Evolutionary conservation across 1,284 basidiomycete genomes (phyloP), one percentile per base, ranked within the genome.

Genomic region (Irpex sp.): DNA sequence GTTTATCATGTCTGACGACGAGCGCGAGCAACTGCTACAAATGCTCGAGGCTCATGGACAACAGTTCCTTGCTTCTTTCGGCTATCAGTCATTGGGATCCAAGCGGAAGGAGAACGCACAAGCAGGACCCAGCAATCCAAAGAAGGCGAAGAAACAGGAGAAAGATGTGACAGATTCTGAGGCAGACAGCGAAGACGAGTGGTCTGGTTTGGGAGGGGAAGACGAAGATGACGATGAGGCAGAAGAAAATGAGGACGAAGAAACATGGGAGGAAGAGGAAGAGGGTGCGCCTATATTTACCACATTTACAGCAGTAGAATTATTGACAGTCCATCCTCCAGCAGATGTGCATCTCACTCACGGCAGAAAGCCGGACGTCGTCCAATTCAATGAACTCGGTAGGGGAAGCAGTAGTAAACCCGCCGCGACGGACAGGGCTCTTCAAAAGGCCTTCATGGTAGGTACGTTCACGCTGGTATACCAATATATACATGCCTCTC

Each of bases 361-460:
- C 31, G 8, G 38, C 5, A 38, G 26, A 37, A 26, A 52, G n/a
- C 78, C 80, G 34, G 75, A 81, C 60, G 79, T 89, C 8, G 79
- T 87, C 0, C 79, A 91, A 1, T 92, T 91, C 73, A 79, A 80
- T 5, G 86, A 87, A 57, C 4, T 65, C 60, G 36, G 60, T 62
- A 47, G 13, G 48, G 60, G 55, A 4, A 62, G 66, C 4, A 52
- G 65, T 62, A 67, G n/a, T 36, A 55, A 49, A 11, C 60, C 40
- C 74, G 71, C 64, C 9, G 31, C 31, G 31, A 6, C 31, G 31
- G 31, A 34, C 6, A 85, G 81, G 72, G 74, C 77, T 5, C 79
- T 82, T 57, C 81, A 78, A 74, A 89, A 82, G 72, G 81, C 85
- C 1, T 92, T 93, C 71, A 92, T 93, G 90, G 91, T 91, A 66